These are phyloP conservation scores for Pythium rhizo-oryzae DNA, from an alignment of 352 stramenopile genomes.

Conservation along the genomic window DNA sequence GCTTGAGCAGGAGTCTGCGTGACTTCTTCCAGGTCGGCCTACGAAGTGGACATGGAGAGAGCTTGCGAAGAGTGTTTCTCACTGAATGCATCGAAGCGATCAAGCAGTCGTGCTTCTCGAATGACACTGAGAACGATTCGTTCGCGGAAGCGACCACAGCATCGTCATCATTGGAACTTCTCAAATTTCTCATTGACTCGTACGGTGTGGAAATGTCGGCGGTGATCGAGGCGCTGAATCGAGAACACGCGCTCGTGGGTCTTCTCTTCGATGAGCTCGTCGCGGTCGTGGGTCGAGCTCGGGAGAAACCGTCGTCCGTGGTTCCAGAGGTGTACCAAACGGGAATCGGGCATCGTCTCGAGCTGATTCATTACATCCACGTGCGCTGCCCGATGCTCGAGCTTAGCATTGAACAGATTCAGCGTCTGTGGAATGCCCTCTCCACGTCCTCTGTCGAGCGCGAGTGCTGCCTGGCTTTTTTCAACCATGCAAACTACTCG, in stretches of 20 bases:
- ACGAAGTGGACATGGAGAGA: constrained; percentile 70
- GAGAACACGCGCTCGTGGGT: constrained; percentile 66
- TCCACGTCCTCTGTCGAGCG: constrained; percentile 71
- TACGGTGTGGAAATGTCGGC: constrained; percentile 69
- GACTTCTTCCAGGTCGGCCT: constrained; percentile 87
- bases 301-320: constrained; percentile 41
- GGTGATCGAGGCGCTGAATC: constrained; percentile 76
- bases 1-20: constrained; percentile 59
- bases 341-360: constrained; percentile 79
- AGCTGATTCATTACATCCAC: constrained; percentile 88
- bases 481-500: constrained; percentile 71
- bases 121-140: constrained; percentile 29
- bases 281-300: constrained; percentile 67
- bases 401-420: constrained; percentile 74
- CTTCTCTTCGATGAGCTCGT: constrained; percentile 87
- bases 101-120: constrained; percentile 65
- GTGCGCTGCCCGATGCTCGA: constrained; percentile 78
- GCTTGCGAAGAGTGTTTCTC: constrained; percentile 67
- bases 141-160: constrained; percentile 38
- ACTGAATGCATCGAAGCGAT: constrained; percentile 79
- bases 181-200: constrained; percentile 89
- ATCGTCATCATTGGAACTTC: constrained; percentile 77
- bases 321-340: constrained; percentile 50
- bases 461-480: constrained; percentile 85
- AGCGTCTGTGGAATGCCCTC: constrained; percentile 76